Evolutionary conservation across 1,284 basidiomycete species (phyloP).

Genomic region (Cutaneotrichosporon arboriforme): DNA sequence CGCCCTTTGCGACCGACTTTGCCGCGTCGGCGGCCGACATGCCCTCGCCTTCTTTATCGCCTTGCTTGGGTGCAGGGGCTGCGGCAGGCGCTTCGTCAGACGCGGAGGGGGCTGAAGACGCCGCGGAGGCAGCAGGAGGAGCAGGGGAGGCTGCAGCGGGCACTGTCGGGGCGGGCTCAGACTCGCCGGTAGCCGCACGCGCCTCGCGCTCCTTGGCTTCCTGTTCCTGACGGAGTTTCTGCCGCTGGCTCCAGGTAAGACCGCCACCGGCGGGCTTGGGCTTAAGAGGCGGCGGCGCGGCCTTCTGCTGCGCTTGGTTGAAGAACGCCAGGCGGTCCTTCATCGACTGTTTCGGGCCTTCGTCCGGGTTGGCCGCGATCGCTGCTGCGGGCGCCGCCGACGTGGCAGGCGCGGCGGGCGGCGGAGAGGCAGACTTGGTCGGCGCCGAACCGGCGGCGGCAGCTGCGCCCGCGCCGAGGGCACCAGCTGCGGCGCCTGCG

Average conservation of each 20-base stretch:
- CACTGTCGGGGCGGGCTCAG: slow-evolving; percentile 5
- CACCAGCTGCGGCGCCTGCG: not conserved
- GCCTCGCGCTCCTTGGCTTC: slow-evolving; percentile 41
- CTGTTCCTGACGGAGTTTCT: slow-evolving; percentile 45
- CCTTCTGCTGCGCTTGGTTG: slow-evolving; percentile 36
- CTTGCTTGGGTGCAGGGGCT: not conserved
- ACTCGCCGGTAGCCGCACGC: slow-evolving; percentile 10
- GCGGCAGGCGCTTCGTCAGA: not conserved
- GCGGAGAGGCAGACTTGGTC: not conserved
- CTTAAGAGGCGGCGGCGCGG: slow-evolving; percentile 53
- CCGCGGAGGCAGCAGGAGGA: slow-evolving; percentile 1
- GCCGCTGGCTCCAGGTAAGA: slow-evolving; percentile 50
- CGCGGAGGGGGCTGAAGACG: not conserved
- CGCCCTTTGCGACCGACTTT: slow-evolving; percentile 62
- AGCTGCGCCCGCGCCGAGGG: too few relatives aligned
- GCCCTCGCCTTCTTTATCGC: slow-evolving; percentile 23
- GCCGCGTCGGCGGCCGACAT: slow-evolving; percentile 81
- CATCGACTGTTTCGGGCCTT: slow-evolving; percentile 36
- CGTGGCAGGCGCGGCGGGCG: not conserved
- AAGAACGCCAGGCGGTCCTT: slow-evolving; percentile 50
- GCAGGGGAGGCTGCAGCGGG: slow-evolving; percentile 19
- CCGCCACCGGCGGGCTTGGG: slow-evolving; percentile 59
- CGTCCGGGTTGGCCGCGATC: slow-evolving; percentile 11
- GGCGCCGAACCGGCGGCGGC: too few relatives aligned
- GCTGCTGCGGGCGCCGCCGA: not conserved